A percentile compares a stretch with the other conserved stretches of the same genome.
Evolutionary conservation across 1,284 basidiomycete species (phyloP).

Genomic region (Cryptococcus jaspeensis): DNA sequence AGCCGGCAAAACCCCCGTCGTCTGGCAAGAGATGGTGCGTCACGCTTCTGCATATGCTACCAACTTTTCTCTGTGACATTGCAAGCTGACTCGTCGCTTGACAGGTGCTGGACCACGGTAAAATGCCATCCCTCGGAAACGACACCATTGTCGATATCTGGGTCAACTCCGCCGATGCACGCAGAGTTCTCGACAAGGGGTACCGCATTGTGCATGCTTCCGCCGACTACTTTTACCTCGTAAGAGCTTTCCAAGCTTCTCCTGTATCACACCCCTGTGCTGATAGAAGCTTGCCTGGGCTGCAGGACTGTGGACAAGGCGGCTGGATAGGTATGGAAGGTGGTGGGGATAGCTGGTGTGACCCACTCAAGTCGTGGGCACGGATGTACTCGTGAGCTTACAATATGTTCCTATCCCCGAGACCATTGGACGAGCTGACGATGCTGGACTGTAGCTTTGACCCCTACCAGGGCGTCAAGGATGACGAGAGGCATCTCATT

Average conservation of each 20-base stretch:
- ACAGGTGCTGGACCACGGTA: constrained; percentile 59
- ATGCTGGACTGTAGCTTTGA: constrained; percentile 61
- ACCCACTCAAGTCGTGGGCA: constrained; percentile 75
- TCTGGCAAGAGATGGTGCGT: constrained; percentile 64
- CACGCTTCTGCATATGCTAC: constrained; percentile 6
- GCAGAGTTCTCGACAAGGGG: constrained; percentile 61
- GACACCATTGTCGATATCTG: constrained; percentile 72
- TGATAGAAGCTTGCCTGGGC: not conserved
- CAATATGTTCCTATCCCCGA: not conserved
- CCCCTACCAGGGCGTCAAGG: constrained; percentile 62
- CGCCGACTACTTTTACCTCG: constrained; percentile 74
- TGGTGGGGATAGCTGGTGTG: constrained; percentile 62
- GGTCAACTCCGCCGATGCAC: constrained; percentile 65
- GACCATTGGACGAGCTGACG: not conserved
- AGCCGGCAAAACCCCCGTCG: constrained; percentile 61
- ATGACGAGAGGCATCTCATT: constrained; percentile 57
- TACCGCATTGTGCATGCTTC: constrained; percentile 66
- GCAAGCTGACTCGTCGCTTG: not conserved
- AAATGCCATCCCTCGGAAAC: constrained; percentile 60
- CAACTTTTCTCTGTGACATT: not conserved
- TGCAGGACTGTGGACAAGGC: constrained; percentile 73
- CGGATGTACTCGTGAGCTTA: constrained; percentile 53
- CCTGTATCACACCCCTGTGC: no score
- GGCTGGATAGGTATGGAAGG: constrained; percentile 66
- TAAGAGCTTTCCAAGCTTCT: no score